Conservation (phyloP, 805 yeast genomes). For the Aciculoconidium aculeatum region DNA sequence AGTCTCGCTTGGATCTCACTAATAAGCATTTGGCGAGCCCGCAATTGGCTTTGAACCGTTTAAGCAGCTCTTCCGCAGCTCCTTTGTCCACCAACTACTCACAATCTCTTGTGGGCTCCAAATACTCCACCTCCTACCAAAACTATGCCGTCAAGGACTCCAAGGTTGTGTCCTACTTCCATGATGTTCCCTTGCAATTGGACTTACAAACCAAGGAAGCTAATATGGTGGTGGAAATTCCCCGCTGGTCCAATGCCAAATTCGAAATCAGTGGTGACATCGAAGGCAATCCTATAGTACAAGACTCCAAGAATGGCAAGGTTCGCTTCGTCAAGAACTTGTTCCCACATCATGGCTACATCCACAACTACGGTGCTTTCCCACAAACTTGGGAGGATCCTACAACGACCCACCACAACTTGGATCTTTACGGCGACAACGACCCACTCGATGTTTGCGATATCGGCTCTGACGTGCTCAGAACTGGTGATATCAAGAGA, state of each 20-base stretch:
- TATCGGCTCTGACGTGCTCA: slow-evolving; percentile 64
- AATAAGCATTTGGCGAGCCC: slow-evolving; percentile 9
- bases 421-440: slow-evolving; percentile 67
- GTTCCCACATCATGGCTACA: slow-evolving; percentile 80
- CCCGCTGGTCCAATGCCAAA: slow-evolving; percentile 77
- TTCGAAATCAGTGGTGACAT: slow-evolving; percentile 62
- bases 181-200: slow-evolving; percentile 59
- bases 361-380: slow-evolving; percentile 83
- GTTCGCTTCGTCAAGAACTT: slow-evolving; percentile 72
- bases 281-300: slow-evolving; percentile 70
- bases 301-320: slow-evolving; percentile 71
- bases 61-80: slow-evolving; percentile 6
- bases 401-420: slow-evolving; percentile 44
- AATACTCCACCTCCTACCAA: slow-evolving; percentile 32
- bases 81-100: slow-evolving; percentile 1
- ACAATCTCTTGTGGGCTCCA: slow-evolving; percentile 25
- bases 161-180: slow-evolving; percentile 61
- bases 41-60: slow-evolving; percentile 9
- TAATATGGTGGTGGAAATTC: slow-evolving; percentile 41
- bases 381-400: slow-evolving; percentile 99
- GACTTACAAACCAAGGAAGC: slow-evolving; percentile 36
- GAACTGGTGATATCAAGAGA: slow-evolving; percentile 72
- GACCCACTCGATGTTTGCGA: slow-evolving; percentile 96
- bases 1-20: too few species aligned
- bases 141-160: slow-evolving; percentile 37